These are phyloP conservation scores for Ogataea paraovalis DNA, from an alignment of 805 yeast species.

Conservation along the genomic window DNA sequence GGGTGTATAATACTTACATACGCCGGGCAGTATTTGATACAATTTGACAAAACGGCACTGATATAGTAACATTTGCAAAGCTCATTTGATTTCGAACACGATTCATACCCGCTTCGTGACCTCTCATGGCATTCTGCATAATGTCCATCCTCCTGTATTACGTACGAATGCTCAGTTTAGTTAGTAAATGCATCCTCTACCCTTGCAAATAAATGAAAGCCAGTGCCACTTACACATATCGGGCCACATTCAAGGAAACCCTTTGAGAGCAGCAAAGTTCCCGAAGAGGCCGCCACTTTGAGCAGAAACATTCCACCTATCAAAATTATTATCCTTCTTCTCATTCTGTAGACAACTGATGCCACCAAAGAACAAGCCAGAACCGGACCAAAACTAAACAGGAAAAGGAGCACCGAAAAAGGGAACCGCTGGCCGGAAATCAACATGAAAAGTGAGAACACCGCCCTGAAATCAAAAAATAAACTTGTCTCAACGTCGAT, in stretches of 20 bases:
- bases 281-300: constrained; percentile 4
- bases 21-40: constrained; percentile 24
- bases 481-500: too few relatives aligned
- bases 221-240: constrained; percentile 16
- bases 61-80: constrained; percentile 28
- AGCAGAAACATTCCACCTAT: neutral
- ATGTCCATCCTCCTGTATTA: constrained; percentile 19
- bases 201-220: too few relatives aligned
- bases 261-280: constrained; percentile 11
- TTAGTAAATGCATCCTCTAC: too few relatives aligned
- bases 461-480: too few relatives aligned
- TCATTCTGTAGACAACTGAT: too few relatives aligned
- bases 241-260: constrained; percentile 22
- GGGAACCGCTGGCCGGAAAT: neutral
- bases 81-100: constrained; percentile 17
- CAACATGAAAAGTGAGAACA: too few relatives aligned
- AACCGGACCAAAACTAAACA: neutral
- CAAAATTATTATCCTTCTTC: too few relatives aligned
- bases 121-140: constrained; percentile 25
- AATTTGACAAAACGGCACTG: constrained; percentile 20
- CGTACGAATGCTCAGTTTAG: too few relatives aligned
- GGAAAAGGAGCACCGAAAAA: neutral
- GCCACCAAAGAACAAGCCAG: too few relatives aligned
- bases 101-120: constrained; percentile 14
- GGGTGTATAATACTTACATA: constrained; percentile 9